Evolutionary conservation across 176 grass and related monocot species (phyloP), one percentile per base, ranked within the genome.

Genomic region (Elaeis guineensis): DNA sequence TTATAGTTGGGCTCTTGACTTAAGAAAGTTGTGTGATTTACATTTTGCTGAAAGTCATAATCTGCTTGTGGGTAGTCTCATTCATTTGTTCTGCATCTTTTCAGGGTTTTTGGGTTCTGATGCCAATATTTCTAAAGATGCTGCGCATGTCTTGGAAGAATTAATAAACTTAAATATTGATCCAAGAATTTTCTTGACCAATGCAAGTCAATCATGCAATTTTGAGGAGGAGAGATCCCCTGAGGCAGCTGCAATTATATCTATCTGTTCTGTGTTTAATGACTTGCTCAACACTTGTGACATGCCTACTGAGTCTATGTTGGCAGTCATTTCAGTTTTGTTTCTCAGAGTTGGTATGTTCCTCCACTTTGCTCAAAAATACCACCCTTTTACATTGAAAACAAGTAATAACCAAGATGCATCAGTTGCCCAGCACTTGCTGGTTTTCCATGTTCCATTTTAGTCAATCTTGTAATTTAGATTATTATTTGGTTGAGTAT

Each of bases 281-380:
- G 80, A 75, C 69, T 79, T 67, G 73, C 80, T 97, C 65, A 59
- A 17, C 29, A 39, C 22, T 3, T 61, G 75, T 71, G 59, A 69
- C 51, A 17, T 20, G 59, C 83, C 87, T 80, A 51, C 80, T 5
- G 69, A 60, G 18, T 77, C 57, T 72, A 58, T 97, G 35, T 79
- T 90, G 76, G 62, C 16, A 26, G 12, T 87, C 28, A 72, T 87
- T 55, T 74, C 79, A 69, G 72, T 77, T 82, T 75, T 90, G 73
- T 87, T 97, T 67, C 77, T 97, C 50, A 90, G 80, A 64, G 83
- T 97, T 59, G 92, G 92, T 97, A 97, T 72, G 86, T 72, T 39
- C 54, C 19, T 24, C 20, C 61, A 55, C 8, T 66, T 30, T 64
- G 12, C 5, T 55, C 20, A 23, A 35, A 30, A 59, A 29, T 39